Evolutionary conservation across 2,329 filamentous ascomycete species (phyloP).

Genomic region (Microdochium trichocladiopsis): DNA sequence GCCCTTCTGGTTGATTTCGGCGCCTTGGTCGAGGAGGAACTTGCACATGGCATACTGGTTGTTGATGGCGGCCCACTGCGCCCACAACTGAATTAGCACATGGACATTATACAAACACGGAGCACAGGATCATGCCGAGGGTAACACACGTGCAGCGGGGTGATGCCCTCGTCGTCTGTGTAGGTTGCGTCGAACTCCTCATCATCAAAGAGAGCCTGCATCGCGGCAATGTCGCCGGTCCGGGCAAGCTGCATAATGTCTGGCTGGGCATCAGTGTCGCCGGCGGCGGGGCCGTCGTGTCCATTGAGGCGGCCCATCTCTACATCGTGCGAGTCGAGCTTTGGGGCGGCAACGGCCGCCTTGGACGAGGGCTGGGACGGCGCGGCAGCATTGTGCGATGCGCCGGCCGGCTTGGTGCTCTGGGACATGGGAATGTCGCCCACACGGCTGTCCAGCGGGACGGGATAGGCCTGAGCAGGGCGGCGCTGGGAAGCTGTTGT

Average conservation of each 20-base stretch:
- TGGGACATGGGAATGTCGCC: slow-evolving; percentile 30
- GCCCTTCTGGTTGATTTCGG: slow-evolving; percentile 90
- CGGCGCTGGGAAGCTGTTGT: background rate
- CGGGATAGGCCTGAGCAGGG: background rate
- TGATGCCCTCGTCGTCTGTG: slow-evolving; percentile 87
- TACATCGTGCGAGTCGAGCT: slow-evolving; percentile 46
- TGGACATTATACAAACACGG: slow-evolving; percentile 93
- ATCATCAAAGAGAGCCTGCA: slow-evolving; percentile 84
- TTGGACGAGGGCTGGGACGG: slow-evolving; percentile 51
- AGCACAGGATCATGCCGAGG: slow-evolving; percentile 95
- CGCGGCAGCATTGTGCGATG: slow-evolving; percentile 21
- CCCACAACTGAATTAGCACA: slow-evolving; percentile 7
- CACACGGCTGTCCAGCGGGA: background rate
- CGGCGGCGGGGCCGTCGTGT: slow-evolving; percentile 17
- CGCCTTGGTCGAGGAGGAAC: slow-evolving; percentile 77
- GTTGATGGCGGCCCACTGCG: slow-evolving; percentile 96
- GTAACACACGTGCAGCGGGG: slow-evolving; percentile 93
- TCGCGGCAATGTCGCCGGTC: slow-evolving; percentile 75
- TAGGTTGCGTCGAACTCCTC: slow-evolving; percentile 78
- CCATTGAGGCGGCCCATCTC: slow-evolving; percentile 44
- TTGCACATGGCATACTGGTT: slow-evolving; percentile 97
- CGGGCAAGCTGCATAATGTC: slow-evolving; percentile 96
- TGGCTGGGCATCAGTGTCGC: slow-evolving; percentile 39
- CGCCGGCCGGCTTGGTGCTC: slow-evolving; percentile 24
- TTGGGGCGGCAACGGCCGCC: slow-evolving; percentile 42